Percentiles rank a stretch among this genome's conserved stretches.
These are phyloP conservation scores for Phytomonas serpens DNA, from an alignment of 208 protist genomes.

Conservation along the genomic window DNA sequence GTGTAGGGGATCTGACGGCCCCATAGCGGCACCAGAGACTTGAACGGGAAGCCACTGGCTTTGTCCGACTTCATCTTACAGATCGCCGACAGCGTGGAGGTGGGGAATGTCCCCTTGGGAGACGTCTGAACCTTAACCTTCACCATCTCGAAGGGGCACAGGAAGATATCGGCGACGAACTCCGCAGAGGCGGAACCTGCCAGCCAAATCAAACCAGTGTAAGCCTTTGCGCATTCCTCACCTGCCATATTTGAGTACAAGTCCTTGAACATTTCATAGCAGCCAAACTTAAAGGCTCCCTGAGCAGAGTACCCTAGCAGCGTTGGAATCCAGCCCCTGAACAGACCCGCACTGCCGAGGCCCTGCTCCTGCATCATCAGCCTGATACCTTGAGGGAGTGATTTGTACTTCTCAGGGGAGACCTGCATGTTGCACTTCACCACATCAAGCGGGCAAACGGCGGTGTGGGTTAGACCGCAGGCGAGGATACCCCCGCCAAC, in stretches of 20 bases:
- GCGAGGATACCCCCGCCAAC: constrained; percentile 89
- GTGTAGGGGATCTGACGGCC: constrained; percentile 94
- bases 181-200: constrained; percentile 92
- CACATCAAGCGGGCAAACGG: constrained; percentile 93
- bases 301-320: constrained; percentile 91
- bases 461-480: constrained; percentile 93
- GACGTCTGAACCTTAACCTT: constrained; percentile 93
- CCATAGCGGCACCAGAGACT: constrained; percentile 88
- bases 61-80: constrained; percentile 59
- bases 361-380: constrained; percentile 64
- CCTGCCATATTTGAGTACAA: constrained; percentile 81
- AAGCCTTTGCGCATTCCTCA: constrained; percentile 69
- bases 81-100: constrained; percentile 53
- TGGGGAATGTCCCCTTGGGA: constrained; percentile 73
- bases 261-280: constrained; percentile 95
- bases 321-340: constrained; percentile 90
- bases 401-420: constrained; percentile 83
- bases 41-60: constrained; percentile 81
- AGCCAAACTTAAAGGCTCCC: constrained; percentile 92
- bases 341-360: constrained; percentile 53
- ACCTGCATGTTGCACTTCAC: constrained; percentile 96
- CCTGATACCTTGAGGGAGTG: constrained; percentile 57
- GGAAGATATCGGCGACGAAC: constrained; percentile 94
- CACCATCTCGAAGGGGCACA: constrained; percentile 94
- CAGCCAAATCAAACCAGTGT: constrained; percentile 78